Evolutionary conservation across 352 stramenopile genomes (phyloP), one percentile per base, ranked within the genome.

Genomic region (Globisporangium camurandrum): DNA sequence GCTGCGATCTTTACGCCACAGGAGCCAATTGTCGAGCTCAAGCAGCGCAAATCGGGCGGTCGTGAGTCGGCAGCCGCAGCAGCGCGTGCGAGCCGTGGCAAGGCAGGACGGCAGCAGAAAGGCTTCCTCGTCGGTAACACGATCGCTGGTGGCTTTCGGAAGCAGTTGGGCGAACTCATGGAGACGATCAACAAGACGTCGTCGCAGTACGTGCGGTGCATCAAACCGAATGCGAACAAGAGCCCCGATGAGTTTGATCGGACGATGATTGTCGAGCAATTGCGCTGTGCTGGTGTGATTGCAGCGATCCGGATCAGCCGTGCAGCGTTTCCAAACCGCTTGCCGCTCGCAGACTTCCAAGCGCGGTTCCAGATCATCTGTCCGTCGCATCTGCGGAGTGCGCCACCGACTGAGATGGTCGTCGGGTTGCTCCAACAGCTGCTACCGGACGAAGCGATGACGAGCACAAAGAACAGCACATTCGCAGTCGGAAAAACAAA

Each of bases 181-280:
- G 65, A 84, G 51, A 95, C 83, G 26, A 91, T 96, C 51, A 88
- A 77, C 62, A 88, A 87, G 66, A 95, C 84, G n/a, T 72, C 67
- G 23, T 86, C 79, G 11, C 76, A 89, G 61, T 96, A 95, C 52
- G 83, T 96, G 31, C 85, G 86, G 12, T 95, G 83, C 53, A 94
- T 96, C 75, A 96, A 96, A 62, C 86, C 95, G 10, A 96, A 96
- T 54, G 74, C 75, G 19, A 88, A 89, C 71, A 93, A 95, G 65
- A 86, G 73, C 31, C 70, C 80, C 4, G 54, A 63, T 14, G 73
- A 89, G 59, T 94, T 93, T 44, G 75, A 99, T 49, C 73, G 80
- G 14, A 48, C 67, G 27, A 88, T 89, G 80, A 92, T 95, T 59
- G 78, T 94, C 33, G 84, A 95, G 54, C 84, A 95, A 60, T 69